Percentiles rank a stretch among this genome's conserved stretches.
Evolutionary conservation across 257 asterid species (phyloP).

Genomic region (Catharanthus roseus): DNA sequence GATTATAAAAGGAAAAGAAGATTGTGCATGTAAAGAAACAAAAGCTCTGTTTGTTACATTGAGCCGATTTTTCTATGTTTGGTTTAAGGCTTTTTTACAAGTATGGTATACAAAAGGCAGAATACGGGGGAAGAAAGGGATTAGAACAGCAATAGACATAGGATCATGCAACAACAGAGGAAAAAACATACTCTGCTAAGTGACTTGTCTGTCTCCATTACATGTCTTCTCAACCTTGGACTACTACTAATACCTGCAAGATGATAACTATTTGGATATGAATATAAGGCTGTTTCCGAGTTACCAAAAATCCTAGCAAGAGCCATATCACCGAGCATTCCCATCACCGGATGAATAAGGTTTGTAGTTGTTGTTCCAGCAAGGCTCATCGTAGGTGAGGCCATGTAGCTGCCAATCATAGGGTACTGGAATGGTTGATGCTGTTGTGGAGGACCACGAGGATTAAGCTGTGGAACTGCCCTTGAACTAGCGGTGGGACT

Average conservation of each 20-base stretch:
- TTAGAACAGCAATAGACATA: conserved; percentile 4
- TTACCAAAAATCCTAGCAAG: conserved; percentile 49
- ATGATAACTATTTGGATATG: conserved; percentile 49
- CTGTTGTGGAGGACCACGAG: conserved; percentile 18
- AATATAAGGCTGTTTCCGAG: conserved; percentile 34
- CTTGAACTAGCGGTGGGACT: conserved; percentile 10
- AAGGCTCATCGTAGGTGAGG: conserved; percentile 17
- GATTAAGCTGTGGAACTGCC: conserved; percentile 30
- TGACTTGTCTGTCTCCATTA: conserved; percentile 5
- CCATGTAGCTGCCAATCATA: conserved; percentile 9
- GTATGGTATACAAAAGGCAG: background rate
- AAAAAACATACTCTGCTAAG: background rate
- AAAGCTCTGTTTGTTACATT: background rate
- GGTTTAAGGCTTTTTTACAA: background rate
- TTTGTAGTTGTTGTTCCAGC: conserved; percentile 19
- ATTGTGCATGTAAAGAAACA: background rate
- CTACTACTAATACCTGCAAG: conserved; percentile 31
- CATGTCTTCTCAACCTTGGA: conserved; percentile 30
- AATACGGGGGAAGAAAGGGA: background rate
- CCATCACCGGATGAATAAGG: conserved; percentile 40
- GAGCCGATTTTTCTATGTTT: background rate
- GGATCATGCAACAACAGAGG: conserved; percentile 1
- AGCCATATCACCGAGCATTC: conserved; percentile 62
- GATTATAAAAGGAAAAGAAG: too few relatives aligned
- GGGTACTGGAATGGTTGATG: conserved; percentile 13